Conservation (phyloP, 305 asterid species). For the Stenogyne calaminthoides region DNA sequence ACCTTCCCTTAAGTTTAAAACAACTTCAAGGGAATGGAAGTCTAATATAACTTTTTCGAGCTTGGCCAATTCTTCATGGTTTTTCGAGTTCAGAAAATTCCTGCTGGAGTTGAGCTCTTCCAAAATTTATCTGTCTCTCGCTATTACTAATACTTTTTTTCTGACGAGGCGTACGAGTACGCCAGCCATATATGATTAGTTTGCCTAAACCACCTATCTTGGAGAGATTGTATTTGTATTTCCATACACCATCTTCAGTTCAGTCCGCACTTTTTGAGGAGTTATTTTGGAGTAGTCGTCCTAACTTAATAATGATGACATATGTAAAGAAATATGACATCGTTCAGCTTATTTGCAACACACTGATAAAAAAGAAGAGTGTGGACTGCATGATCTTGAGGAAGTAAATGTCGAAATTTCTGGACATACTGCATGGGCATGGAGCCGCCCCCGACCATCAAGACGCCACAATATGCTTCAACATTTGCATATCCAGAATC, state of each 20-base stretch:
- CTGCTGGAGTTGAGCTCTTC: neutral
- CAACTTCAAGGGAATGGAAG: conserved; percentile 17
- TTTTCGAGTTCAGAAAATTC: neutral
- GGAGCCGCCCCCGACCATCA: too few relatives aligned
- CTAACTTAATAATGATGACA: neutral
- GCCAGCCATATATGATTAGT: neutral
- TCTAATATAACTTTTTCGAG: neutral
- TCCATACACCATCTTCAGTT: too few relatives aligned
- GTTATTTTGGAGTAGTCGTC: conserved; percentile 23
- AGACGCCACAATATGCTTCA: too few relatives aligned
- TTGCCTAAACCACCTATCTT: neutral
- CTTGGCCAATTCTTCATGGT: neutral
- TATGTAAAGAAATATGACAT: neutral
- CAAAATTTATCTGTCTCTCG: neutral
- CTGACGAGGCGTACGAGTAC: neutral
- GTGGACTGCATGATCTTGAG: neutral
- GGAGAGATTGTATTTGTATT: neutral
- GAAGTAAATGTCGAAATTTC: neutral
- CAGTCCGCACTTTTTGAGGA: neutral
- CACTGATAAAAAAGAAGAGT: neutral
- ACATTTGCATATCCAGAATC: too few relatives aligned
- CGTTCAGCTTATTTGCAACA: neutral
- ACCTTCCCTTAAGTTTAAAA: conserved; percentile 5
- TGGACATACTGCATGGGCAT: neutral
- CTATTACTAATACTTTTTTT: too few relatives aligned